Percentiles rank a stretch among this genome's conserved stretches.
phyloP scores from a whole-genome alignment of 352 stramenopile genomes.

The Peronospora destructor region DNA sequence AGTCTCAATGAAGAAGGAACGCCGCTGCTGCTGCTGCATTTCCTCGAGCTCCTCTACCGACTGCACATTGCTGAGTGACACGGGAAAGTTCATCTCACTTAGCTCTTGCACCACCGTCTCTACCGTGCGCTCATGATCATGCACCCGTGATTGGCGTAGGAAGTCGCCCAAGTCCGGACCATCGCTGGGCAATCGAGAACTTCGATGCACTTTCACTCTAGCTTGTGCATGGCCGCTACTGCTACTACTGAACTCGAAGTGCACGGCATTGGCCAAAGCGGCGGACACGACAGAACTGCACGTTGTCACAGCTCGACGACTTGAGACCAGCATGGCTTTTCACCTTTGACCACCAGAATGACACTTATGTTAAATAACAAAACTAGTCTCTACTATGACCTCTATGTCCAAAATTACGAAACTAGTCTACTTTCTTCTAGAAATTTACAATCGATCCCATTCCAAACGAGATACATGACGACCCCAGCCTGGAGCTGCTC shows the following conservation, averaged over 20 bases:
- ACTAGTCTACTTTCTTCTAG: background rate
- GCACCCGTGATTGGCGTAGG: constrained; percentile 41
- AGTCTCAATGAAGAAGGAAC: constrained; percentile 87
- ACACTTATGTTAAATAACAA: too few relatives aligned
- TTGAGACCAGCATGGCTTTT: constrained; percentile 15
- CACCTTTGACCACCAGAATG: constrained; percentile 11
- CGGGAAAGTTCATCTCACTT: constrained; percentile 78
- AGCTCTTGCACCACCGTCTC: constrained; percentile 29
- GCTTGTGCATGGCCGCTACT: constrained; percentile 2
- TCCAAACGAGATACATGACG: too few relatives aligned
- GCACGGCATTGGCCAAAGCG: constrained; percentile 1
- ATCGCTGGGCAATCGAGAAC: constrained; percentile 32
- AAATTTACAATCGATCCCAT: too few relatives aligned
- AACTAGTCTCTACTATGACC: too few relatives aligned
- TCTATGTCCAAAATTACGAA: background rate
- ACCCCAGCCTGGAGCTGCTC: constrained; percentile 48
- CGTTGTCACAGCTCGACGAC: constrained; percentile 9
- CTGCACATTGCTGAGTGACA: constrained; percentile 25
- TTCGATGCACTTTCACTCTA: constrained; percentile 12
- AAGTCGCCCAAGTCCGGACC: constrained; percentile 69
- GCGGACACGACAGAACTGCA: background rate
- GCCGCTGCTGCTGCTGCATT: constrained; percentile 11
- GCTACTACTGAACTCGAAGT: constrained; percentile 30
- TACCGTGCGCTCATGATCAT: constrained; percentile 24
- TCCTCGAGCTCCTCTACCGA: constrained; percentile 52